Percentiles rank a stretch among this genome's conserved stretches.
These are phyloP conservation scores for Tolypocladium tropicale DNA, from an alignment of 2,329 filamentous ascomycete genomes.

Conservation along the genomic window DNA sequence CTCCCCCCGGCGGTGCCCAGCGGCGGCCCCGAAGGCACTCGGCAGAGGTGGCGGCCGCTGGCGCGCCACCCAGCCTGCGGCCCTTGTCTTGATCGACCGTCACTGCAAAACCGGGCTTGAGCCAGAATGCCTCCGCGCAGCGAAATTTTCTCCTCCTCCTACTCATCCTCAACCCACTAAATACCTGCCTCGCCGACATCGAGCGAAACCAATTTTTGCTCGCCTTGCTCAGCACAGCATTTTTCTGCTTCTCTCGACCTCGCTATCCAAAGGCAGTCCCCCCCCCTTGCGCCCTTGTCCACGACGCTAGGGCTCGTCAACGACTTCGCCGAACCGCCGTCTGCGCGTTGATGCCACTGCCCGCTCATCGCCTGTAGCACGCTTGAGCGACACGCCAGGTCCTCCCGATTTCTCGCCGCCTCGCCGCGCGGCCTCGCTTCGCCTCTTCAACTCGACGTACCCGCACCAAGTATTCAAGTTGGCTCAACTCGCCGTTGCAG, in stretches of 20 bases:
- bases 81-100: neutral
- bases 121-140: neutral
- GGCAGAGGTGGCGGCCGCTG: neutral
- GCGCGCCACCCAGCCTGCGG: neutral
- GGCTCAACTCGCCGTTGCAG: constrained; percentile 70
- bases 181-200: neutral
- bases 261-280: neutral
- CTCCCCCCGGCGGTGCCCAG: too few relatives aligned
- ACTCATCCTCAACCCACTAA: neutral
- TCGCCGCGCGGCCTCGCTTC: neutral
- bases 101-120: neutral
- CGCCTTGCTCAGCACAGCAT: neutral
- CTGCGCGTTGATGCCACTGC: neutral
- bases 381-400: neutral
- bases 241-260: neutral
- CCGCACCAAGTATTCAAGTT: constrained; percentile 67
- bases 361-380: neutral
- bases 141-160: neutral
- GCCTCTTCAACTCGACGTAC: constrained; percentile 1
- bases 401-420: neutral
- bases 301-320: neutral
- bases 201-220: neutral
- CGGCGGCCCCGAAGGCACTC: neutral
- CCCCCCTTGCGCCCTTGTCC: neutral
- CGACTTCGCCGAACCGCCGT: neutral